Conservation (phyloP, 495 filamentous ascomycete genomes). For the Neurospora sp. region DNA sequence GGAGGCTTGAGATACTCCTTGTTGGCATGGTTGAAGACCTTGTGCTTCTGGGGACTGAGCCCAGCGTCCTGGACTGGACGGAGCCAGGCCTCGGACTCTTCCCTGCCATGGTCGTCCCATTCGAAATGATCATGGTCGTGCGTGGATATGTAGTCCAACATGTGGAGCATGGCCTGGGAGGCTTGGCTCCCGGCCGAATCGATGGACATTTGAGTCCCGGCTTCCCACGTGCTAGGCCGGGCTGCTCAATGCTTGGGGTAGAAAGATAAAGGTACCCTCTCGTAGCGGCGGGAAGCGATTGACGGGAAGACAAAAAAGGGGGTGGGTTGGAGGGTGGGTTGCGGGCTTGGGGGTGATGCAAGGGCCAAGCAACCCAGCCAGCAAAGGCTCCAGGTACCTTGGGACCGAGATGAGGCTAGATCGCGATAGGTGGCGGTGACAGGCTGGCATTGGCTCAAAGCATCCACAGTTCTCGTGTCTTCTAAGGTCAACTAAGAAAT, state of each 20-base stretch:
- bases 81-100: constrained; percentile 14
- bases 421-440: not conserved
- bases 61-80: constrained; percentile 12
- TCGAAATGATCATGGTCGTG: constrained; percentile 15
- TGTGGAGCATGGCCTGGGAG: constrained; percentile 9
- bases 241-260: not conserved
- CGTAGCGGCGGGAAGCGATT: not conserved
- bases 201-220: constrained; percentile 10
- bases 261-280: not conserved
- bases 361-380: not conserved
- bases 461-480: not conserved
- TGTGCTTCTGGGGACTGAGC: constrained; percentile 20
- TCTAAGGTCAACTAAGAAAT: not conserved
- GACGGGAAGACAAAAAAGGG: not conserved
- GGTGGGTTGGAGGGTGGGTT: not conserved
- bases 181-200: constrained; percentile 14
- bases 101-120: constrained; percentile 18
- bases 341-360: not conserved
- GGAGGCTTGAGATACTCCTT: constrained; percentile 21
- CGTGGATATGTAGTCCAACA: constrained; percentile 13
- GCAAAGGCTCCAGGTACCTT: not conserved
- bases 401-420: not conserved
- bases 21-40: constrained; percentile 21
- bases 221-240: not conserved
- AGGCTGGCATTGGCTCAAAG: not conserved